Conservation (phyloP, 352 stramenopile species). For the Phytophthora ohioensis region DNA sequence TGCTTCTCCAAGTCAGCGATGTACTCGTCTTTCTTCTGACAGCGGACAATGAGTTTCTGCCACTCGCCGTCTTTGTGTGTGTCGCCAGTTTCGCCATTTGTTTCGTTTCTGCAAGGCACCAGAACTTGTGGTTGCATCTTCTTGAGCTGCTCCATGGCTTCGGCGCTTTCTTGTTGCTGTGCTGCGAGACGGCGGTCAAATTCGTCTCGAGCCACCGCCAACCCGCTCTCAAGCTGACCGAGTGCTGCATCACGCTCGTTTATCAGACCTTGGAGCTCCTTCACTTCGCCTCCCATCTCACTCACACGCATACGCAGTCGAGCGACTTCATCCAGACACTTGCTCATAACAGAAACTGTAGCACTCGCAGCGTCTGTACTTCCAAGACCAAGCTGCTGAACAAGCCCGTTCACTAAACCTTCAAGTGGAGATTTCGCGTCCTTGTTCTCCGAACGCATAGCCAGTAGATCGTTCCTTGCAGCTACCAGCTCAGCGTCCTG, state of each 20-base stretch:
- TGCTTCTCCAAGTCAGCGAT: conserved; percentile 86
- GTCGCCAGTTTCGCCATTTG: neutral
- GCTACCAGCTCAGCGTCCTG: conserved; percentile 74
- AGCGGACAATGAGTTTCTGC: conserved; percentile 74
- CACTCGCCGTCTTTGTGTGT: conserved; percentile 58
- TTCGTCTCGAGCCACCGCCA: conserved; percentile 69
- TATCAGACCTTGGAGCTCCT: conserved; percentile 49
- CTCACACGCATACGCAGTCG: conserved; percentile 56
- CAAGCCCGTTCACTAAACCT: conserved; percentile 38
- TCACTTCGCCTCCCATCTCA: conserved; percentile 47
- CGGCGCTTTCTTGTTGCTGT: conserved; percentile 54
- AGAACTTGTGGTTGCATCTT: conserved; percentile 51
- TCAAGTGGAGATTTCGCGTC: conserved; percentile 63
- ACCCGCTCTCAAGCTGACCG: conserved; percentile 66
- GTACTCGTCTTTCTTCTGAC: conserved; percentile 87
- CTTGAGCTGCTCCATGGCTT: conserved; percentile 46
- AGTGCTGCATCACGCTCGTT: conserved; percentile 59
- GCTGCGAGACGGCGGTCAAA: conserved; percentile 74
- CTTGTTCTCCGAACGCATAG: conserved; percentile 44
- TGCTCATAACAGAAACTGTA: conserved; percentile 46
- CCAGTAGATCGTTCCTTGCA: conserved; percentile 60
- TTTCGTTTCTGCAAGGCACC: conserved; percentile 12
- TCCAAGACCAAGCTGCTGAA: conserved; percentile 38
- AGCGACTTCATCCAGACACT: conserved; percentile 65
- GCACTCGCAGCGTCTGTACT: conserved; percentile 1